Evolutionary conservation across 371 early-diverging fungal species (phyloP).

Genomic region (Apophysomyces trapeziformis): DNA sequence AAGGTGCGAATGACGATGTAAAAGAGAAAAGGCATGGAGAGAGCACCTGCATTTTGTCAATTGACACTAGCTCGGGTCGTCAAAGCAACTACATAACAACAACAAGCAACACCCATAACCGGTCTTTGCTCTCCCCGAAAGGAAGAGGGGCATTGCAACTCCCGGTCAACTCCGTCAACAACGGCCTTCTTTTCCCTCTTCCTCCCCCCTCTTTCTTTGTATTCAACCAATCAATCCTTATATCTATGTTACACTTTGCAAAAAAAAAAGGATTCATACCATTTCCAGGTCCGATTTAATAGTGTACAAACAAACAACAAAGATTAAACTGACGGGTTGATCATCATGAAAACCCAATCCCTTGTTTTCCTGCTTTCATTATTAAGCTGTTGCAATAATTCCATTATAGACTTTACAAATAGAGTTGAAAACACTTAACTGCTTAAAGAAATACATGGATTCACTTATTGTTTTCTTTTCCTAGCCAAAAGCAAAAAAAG

Average conservation of each 20-base stretch:
- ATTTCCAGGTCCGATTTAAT: too few species aligned
- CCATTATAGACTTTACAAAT: background rate
- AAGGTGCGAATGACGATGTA: background rate
- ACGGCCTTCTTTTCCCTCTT: background rate
- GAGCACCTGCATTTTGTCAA: slow-evolving; percentile 9
- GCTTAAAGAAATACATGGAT: background rate
- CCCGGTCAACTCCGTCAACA: slow-evolving; percentile 3
- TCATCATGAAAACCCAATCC: too few species aligned
- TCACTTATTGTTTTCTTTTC: background rate
- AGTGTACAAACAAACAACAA: too few species aligned
- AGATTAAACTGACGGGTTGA: too few species aligned
- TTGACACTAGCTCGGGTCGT: background rate
- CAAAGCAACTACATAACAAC: background rate
- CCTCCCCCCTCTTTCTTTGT: too few species aligned
- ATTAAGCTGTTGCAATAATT: too few species aligned
- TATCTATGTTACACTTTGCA: too few species aligned
- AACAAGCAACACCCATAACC: slow-evolving; percentile 6
- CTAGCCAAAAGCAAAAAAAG: background rate
- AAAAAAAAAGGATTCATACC: too few species aligned
- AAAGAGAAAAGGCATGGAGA: background rate
- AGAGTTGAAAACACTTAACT: background rate
- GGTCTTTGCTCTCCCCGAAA: background rate
- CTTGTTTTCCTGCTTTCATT: too few species aligned
- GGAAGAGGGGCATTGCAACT: background rate
- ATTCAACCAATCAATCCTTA: too few species aligned